Evolutionary conservation across 2,329 filamentous ascomycete genomes (phyloP).

Genomic region (Colletotrichum liaoningense): DNA sequence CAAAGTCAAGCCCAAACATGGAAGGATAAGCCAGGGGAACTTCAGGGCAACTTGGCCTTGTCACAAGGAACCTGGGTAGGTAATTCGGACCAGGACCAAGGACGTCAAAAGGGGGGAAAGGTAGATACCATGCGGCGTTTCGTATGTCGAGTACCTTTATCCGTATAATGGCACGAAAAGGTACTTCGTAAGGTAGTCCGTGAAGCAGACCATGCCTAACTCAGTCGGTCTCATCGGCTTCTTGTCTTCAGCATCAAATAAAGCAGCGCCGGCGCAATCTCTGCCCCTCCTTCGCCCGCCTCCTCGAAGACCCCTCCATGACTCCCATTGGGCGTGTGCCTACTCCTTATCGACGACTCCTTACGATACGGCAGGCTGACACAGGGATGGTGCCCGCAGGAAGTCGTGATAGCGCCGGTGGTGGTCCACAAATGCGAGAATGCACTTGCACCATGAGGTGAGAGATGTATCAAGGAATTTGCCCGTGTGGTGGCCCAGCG

Average conservation of each 20-base stretch:
- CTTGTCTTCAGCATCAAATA: background rate
- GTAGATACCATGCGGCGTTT: background rate
- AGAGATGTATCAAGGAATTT: background rate
- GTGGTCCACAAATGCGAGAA: slow-evolving; percentile 26
- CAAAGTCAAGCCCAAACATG: too few relatives aligned
- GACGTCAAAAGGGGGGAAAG: background rate
- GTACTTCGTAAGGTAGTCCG: too few relatives aligned
- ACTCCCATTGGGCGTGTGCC: background rate
- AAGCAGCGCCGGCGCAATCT: background rate
- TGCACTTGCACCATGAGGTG: slow-evolving; percentile 25
- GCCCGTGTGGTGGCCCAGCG: slow-evolving; percentile 9
- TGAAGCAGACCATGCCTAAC: too few relatives aligned
- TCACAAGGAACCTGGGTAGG: background rate
- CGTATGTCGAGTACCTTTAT: background rate
- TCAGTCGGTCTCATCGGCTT: background rate
- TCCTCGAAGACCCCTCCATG: background rate
- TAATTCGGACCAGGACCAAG: background rate
- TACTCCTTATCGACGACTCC: slow-evolving; percentile 22
- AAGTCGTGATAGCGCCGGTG: background rate
- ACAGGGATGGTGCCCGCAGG: slow-evolving; percentile 17
- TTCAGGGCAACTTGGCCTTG: too few relatives aligned
- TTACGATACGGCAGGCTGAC: background rate
- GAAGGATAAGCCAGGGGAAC: too few relatives aligned
- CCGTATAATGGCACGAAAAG: too few relatives aligned
- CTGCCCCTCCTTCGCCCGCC: background rate